Base-by-base conservation (phyloP, 2,329 filamentous ascomycete genomes). In the Thielaviopsis populi region DNA sequence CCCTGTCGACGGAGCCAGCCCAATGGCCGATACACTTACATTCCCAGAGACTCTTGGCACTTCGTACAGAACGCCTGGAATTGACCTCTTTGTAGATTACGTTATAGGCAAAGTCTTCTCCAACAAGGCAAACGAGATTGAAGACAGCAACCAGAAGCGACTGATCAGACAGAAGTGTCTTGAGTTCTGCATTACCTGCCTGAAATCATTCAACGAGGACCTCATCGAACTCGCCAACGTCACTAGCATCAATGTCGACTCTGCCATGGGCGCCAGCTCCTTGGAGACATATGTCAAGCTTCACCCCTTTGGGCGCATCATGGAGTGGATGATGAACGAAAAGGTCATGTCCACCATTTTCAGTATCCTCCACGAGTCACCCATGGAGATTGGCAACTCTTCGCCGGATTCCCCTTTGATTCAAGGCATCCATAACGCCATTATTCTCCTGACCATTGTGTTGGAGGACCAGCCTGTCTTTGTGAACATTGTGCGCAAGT, bases 301-400 rank as follows among this genome's bases (percentile, higher is more conserved):
- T 62, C 95, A 99, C 74, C 92, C 95, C 0, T 99, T 97, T 70
- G 85, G 89, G 2, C 84, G 95, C 66, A 86, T 95, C 17, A 96
- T 97, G 88, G 94, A 99, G 71, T 97, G 94, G 91, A 83, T 99
- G 74, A 96, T 95, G 74, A 96, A 95, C 71, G 89, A 95, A 70
- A 89, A 87, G 68, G 89, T 96, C 24, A 83, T 95, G 69, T 83
- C 82, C 68, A 83, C 86, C 15, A 75, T 99, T 1, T 92, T 96
- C 73, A 80, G 83, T 64, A 83, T 87, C 11, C 83, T 94, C 37
- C 88, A 92, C 68, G 87, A 95, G 71, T 83, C 92, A 68, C 76
- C 86, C 17, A 78, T 80, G 7, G 85, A 88, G 65, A 81, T 96
- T 48, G 83, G 88, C 67, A 84, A 83, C 69, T 83, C 89, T 11